Evolutionary conservation across 2,329 filamentous ascomycete genomes (phyloP).

Genomic region (Aspergillus awamori): DNA sequence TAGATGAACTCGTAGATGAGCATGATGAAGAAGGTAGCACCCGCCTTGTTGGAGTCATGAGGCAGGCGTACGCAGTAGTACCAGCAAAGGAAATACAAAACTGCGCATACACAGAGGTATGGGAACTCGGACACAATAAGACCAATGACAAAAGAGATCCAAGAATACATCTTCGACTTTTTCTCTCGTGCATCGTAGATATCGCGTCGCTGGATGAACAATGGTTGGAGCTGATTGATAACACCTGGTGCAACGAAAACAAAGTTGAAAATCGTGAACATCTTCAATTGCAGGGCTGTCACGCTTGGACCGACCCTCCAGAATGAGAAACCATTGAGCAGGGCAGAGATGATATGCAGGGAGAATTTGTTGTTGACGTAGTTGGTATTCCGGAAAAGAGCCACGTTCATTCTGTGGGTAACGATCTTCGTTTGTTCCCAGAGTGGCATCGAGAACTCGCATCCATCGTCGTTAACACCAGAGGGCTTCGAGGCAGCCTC

Average conservation of each 20-base stretch:
- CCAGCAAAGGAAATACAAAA: neutral
- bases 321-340: neutral
- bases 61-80: slow-evolving; percentile 5
- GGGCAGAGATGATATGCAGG: neutral
- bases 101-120: neutral
- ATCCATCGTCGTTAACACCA: neutral
- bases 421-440: neutral
- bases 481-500: neutral
- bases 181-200: neutral
- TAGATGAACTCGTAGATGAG: slow-evolving; percentile 74
- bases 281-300: neutral
- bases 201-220: neutral
- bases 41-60: slow-evolving; percentile 52
- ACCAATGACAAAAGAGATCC: neutral
- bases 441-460: neutral
- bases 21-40: slow-evolving; percentile 67
- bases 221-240: neutral
- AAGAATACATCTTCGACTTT: neutral
- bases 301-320: neutral
- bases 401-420: neutral
- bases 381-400: neutral
- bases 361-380: neutral
- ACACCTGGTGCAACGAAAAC: neutral
- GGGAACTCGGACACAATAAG: neutral
- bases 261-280: neutral